Conservation (phyloP, 441 rosid species). For the Cnidoscolus chayamansa region DNA sequence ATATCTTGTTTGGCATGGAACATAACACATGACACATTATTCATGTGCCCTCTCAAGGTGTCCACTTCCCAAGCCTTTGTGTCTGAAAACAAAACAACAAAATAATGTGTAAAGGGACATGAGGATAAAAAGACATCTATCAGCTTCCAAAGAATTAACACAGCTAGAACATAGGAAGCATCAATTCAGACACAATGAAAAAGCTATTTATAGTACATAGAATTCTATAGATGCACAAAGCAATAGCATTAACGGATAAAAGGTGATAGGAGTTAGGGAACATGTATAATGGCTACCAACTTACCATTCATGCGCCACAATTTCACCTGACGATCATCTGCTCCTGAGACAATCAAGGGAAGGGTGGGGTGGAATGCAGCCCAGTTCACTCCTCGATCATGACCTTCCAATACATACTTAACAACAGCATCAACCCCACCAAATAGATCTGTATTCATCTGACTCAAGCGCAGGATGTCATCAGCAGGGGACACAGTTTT, state of each 20-base stretch:
- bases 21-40: slow-evolving; percentile 82
- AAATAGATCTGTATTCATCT: slow-evolving; percentile 83
- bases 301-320: slow-evolving; percentile 89
- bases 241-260: neutral
- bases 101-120: slow-evolving; percentile 1
- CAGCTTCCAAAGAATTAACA: neutral
- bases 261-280: neutral
- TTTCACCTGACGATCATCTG: slow-evolving; percentile 90
- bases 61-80: slow-evolving; percentile 95
- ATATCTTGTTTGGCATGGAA: slow-evolving; percentile 86
- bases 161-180: neutral
- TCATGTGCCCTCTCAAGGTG: slow-evolving; percentile 86
- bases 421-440: slow-evolving; percentile 90
- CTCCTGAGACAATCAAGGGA: slow-evolving; percentile 86
- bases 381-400: slow-evolving; percentile 95
- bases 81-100: slow-evolving; percentile 42
- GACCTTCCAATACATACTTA: slow-evolving; percentile 90
- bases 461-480: slow-evolving; percentile 73
- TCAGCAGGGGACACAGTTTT: slow-evolving; percentile 85
- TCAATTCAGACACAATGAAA: neutral
- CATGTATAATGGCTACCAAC: neutral
- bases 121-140: neutral
- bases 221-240: neutral
- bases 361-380: slow-evolving; percentile 87
- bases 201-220: neutral